These are phyloP conservation scores for Coemansia sp. DNA, from an alignment of 192 early-diverging fungal species.

Conservation along the genomic window DNA sequence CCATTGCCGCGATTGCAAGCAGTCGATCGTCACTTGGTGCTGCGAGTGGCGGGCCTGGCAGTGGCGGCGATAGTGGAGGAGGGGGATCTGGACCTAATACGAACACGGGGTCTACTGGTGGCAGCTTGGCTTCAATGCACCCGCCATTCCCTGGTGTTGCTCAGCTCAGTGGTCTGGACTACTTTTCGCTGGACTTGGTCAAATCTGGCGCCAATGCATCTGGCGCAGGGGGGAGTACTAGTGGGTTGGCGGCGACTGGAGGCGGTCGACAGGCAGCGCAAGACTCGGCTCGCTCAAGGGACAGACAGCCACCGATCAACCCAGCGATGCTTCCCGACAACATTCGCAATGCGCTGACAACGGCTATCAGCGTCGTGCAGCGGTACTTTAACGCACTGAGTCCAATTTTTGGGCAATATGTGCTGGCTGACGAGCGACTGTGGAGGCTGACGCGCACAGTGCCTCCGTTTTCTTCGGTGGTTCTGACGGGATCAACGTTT, in stretches of 20 bases:
- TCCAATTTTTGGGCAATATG: conserved; percentile 46
- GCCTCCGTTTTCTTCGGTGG: conserved; percentile 46
- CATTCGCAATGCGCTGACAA: conserved; percentile 39
- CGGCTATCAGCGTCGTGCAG: conserved; percentile 39
- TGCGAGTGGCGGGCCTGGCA: neutral
- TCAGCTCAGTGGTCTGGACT: conserved; percentile 51
- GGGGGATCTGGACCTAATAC: neutral
- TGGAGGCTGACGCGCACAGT: conserved; percentile 48
- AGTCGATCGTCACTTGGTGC: neutral
- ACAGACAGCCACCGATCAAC: conserved; percentile 15
- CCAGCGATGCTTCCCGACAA: conserved; percentile 33
- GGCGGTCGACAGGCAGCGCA: neutral
- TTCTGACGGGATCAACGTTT: conserved; percentile 43
- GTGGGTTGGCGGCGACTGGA: neutral
- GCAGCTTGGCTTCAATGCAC: neutral
- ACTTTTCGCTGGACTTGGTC: conserved; percentile 20
- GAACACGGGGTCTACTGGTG: neutral
- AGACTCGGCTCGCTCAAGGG: neutral
- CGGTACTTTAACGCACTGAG: conserved; percentile 51
- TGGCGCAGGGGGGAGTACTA: neutral
- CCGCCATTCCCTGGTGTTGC: conserved; percentile 50
- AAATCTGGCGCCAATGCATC: neutral
- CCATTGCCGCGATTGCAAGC: conserved; percentile 50
- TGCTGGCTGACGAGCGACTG: conserved; percentile 50
- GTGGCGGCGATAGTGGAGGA: neutral